A percentile compares a stretch with the other conserved stretches of the same genome.
These are phyloP conservation scores for Dipodascus albidus DNA, from an alignment of 805 yeast species.

Conservation along the genomic window DNA sequence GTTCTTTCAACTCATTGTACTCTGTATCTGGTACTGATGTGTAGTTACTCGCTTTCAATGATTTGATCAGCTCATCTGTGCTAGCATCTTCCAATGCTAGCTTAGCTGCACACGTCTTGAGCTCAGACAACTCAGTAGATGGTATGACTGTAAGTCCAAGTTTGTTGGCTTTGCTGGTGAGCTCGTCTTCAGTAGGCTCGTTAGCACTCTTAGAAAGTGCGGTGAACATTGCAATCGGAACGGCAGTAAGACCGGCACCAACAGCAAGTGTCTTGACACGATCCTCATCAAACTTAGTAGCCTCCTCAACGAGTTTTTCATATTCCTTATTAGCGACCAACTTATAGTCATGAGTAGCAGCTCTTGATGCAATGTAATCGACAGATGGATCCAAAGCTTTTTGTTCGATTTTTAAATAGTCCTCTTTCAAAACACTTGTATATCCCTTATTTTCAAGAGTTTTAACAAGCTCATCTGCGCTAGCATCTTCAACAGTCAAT, in stretches of 20 bases:
- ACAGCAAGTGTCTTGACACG: constrained; percentile 10
- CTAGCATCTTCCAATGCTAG: constrained; percentile 8
- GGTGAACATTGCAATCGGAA: constrained; percentile 15
- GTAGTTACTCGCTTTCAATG: neutral
- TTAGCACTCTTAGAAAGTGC: constrained; percentile 11
- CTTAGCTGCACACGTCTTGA: constrained; percentile 2
- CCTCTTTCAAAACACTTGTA: neutral
- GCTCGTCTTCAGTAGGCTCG: constrained; percentile 2
- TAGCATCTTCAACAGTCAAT: constrained; percentile 9
- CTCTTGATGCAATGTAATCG: neutral
- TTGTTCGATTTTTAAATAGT: neutral
- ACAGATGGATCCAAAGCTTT: neutral
- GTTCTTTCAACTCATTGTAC: neutral
- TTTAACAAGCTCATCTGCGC: neutral
- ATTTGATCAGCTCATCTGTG: neutral
- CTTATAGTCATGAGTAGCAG: constrained; percentile 8
- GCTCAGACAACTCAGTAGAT: neutral
- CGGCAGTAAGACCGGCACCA: constrained; percentile 23
- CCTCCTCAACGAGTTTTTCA: neutral
- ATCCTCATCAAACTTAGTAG: neutral
- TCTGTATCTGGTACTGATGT: neutral
- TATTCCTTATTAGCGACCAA: constrained; percentile 14
- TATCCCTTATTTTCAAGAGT: neutral
- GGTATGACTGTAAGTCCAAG: constrained; percentile 9
- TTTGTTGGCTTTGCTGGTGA: neutral